These are phyloP conservation scores for Thermochaetoides thermophila DNA, from an alignment of 495 filamentous ascomycete genomes.

Conservation along the genomic window DNA sequence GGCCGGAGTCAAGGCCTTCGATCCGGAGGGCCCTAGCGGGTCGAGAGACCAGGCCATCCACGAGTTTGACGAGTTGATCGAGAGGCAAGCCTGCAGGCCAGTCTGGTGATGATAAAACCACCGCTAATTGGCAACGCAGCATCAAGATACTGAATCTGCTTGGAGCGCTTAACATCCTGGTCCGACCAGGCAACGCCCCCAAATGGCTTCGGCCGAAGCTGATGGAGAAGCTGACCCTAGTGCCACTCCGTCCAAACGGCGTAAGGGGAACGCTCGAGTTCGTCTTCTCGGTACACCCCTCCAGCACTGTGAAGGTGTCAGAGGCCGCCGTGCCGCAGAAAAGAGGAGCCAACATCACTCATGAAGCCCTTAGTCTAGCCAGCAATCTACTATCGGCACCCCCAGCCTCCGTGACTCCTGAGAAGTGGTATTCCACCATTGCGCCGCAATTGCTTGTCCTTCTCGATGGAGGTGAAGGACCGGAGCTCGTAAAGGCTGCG, in stretches of 20 bases:
- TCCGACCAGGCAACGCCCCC: conserved; percentile 27
- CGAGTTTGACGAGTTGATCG: conserved; percentile 27
- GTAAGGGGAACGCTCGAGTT: conserved; percentile 59
- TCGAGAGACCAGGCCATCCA: conserved; percentile 16
- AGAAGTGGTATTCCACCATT: conserved; percentile 46
- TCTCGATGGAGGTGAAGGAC: conserved; percentile 49
- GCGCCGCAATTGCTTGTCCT: conserved; percentile 52
- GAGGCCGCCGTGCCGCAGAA: conserved; percentile 28
- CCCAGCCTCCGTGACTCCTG: conserved; percentile 40
- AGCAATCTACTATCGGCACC: conserved; percentile 47
- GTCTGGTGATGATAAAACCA: too few species aligned
- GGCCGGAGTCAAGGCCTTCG: conserved; percentile 25
- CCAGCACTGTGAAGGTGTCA: conserved; percentile 22
- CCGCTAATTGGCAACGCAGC: too few species aligned
- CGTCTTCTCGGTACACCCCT: conserved; percentile 44
- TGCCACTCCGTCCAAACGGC: conserved; percentile 52
- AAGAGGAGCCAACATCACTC: conserved; percentile 49
- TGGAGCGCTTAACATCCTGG: conserved; percentile 30
- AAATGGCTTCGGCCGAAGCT: conserved; percentile 36
- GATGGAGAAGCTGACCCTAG: conserved; percentile 41
- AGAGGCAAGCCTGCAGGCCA: conserved; percentile 30
- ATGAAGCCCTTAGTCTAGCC: conserved; percentile 55
- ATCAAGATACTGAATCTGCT: too few species aligned
- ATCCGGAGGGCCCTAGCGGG: conserved; percentile 17
- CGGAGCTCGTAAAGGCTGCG: conserved; percentile 49